These are phyloP conservation scores for Tieghemostelium lacteum DNA, from an alignment of 78 protist species.

Conservation along the genomic window DNA sequence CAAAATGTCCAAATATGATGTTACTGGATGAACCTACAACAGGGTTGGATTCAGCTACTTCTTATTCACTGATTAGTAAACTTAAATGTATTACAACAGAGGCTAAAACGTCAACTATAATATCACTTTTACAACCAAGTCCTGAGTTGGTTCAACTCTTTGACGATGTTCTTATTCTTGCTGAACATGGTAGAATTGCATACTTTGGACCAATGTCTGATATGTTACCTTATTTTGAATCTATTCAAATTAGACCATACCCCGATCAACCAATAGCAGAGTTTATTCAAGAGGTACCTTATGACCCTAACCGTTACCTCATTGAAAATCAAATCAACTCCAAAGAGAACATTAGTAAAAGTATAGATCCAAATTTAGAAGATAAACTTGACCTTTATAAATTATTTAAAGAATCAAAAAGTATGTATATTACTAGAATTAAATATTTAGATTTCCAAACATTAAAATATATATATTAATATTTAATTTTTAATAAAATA, in stretches of 20 bases:
- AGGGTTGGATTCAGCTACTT: constrained; percentile 57
- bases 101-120: constrained; percentile 36
- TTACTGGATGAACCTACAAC: constrained; percentile 84
- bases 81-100: constrained; percentile 36
- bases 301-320: constrained; percentile 26
- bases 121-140: constrained; percentile 72
- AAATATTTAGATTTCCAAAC: too few species aligned
- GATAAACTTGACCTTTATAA: background rate
- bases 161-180: constrained; percentile 57
- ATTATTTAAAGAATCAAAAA: background rate
- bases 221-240: constrained; percentile 30
- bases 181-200: constrained; percentile 46
- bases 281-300: constrained; percentile 59
- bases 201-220: constrained; percentile 61
- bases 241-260: constrained; percentile 32
- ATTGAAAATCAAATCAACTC: background rate
- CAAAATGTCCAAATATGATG: constrained; percentile 77
- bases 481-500: too few species aligned
- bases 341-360: too few species aligned
- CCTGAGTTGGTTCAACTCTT: constrained; percentile 74
- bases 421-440: background rate
- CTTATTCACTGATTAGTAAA: constrained; percentile 1
- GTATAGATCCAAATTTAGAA: too few species aligned
- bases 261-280: constrained; percentile 70
- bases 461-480: too few species aligned